Evolutionary conservation across 148 eudicot species (phyloP).

Genomic region (Talinum fruticosum): DNA sequence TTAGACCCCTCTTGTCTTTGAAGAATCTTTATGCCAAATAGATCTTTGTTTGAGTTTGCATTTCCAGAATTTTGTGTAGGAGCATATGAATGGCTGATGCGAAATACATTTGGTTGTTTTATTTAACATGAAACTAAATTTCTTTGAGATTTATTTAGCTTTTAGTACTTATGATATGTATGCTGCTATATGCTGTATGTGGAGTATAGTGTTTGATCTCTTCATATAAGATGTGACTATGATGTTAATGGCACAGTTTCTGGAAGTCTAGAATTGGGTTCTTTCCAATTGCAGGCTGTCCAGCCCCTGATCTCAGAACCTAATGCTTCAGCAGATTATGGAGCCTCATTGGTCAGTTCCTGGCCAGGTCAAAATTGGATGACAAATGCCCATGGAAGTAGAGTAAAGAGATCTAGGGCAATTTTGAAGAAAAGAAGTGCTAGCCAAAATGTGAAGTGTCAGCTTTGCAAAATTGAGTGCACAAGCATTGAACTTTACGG

Average conservation of each 20-base stretch:
- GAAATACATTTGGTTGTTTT: not conserved
- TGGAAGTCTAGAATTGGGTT: not conserved
- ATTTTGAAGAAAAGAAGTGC: slow-evolving; percentile 1
- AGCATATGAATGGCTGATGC: slow-evolving; percentile 6
- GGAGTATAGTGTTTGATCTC: not conserved
- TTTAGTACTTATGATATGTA: not conserved
- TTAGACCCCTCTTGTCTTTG: not conserved
- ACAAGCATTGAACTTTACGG: slow-evolving; percentile 25
- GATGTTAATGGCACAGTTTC: slow-evolving; percentile 24
- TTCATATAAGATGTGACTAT: not conserved
- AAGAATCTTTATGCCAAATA: too few relatives aligned
- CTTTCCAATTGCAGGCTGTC: slow-evolving; percentile 18
- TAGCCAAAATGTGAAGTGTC: slow-evolving; percentile 30
- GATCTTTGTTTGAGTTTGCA: too few relatives aligned
- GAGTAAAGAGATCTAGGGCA: slow-evolving; percentile 9
- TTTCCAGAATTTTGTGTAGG: not conserved
- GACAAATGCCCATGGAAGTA: slow-evolving; percentile 2
- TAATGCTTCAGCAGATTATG: slow-evolving; percentile 18
- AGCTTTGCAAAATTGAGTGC: slow-evolving; percentile 38
- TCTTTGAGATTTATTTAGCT: not conserved
- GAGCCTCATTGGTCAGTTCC: not conserved
- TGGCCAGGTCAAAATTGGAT: not conserved
- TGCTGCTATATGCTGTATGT: not conserved
- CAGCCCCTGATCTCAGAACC: slow-evolving; percentile 16
- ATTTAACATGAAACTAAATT: not conserved